Conservation (phyloP, 2,329 filamentous ascomycete species). For the Xylaria sp. region DNA sequence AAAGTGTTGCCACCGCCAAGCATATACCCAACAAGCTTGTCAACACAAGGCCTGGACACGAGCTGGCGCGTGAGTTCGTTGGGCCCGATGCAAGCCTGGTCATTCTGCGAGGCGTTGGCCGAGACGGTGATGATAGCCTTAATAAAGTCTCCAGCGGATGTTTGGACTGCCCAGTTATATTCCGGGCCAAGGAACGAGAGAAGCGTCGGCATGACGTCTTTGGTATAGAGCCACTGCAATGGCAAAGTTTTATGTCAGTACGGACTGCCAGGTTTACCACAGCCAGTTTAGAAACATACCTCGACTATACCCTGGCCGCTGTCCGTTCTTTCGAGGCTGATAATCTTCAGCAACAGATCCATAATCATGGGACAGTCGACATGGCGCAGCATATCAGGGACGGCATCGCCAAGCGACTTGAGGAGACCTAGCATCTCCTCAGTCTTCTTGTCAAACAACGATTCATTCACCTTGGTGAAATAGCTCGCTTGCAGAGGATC, state of each 20-base stretch:
- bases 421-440: constrained; percentile 94
- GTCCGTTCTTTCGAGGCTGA: constrained; percentile 91
- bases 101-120: constrained; percentile 95
- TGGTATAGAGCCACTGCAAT: constrained; percentile 82
- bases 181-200: constrained; percentile 85
- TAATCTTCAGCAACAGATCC: constrained; percentile 95
- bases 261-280: not conserved
- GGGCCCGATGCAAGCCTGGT: constrained; percentile 97
- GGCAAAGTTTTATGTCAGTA: constrained; percentile 24
- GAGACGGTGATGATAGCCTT: constrained; percentile 99
- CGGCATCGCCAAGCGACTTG: constrained; percentile 78
- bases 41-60: constrained; percentile 82
- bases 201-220: constrained; percentile 83
- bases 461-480: constrained; percentile 98
- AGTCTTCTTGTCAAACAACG: constrained; percentile 96
- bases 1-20: constrained; percentile 89
- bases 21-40: constrained; percentile 89
- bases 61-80: constrained; percentile 95
- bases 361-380: constrained; percentile 98
- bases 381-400: constrained; percentile 85
- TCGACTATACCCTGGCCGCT: constrained; percentile 92
- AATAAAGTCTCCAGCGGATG: constrained; percentile 93
- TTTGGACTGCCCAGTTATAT: constrained; percentile 88
- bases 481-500: constrained; percentile 95
- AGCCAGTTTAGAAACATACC: constrained; percentile 53